These are phyloP conservation scores for Hippophae tibetana DNA, from an alignment of 306 rosid species.

Conservation along the genomic window DNA sequence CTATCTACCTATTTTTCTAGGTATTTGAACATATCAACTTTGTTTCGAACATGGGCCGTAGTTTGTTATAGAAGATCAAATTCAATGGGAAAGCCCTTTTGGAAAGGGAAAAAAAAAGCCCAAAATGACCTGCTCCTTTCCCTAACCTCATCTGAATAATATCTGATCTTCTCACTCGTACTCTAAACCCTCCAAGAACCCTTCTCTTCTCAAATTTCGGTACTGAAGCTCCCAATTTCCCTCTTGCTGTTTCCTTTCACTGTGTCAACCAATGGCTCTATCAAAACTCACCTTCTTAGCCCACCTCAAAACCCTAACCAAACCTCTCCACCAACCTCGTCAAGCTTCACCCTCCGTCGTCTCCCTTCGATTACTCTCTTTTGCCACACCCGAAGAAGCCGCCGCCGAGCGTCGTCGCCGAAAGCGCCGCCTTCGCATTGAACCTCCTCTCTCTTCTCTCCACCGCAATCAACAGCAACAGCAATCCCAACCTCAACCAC, in stretches of 20 bases:
- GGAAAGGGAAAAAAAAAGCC: too few species aligned
- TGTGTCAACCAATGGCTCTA: slow-evolving; percentile 48
- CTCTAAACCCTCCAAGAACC: not conserved
- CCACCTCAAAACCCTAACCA: slow-evolving; percentile 40
- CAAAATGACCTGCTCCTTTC: too few species aligned
- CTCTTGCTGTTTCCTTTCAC: not conserved
- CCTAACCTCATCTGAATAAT: too few species aligned
- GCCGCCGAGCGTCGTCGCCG: slow-evolving; percentile 97
- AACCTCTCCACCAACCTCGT: slow-evolving; percentile 13
- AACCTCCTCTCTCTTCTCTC: slow-evolving; percentile 82
- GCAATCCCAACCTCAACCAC: slow-evolving; percentile 16
- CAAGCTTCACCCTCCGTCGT: slow-evolving; percentile 21
- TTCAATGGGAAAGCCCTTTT: too few species aligned
- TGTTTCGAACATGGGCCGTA: too few species aligned
- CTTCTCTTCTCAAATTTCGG: not conserved
- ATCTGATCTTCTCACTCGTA: too few species aligned
- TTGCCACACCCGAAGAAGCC: slow-evolving; percentile 85
- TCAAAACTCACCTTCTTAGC: slow-evolving; percentile 47
- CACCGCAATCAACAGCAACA: slow-evolving; percentile 40
- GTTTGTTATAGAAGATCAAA: too few species aligned
- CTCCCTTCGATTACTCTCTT: slow-evolving; percentile 58
- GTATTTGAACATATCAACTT: too few species aligned
- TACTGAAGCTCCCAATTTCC: too few species aligned
- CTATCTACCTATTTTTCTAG: too few species aligned
- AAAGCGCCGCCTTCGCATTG: slow-evolving; percentile 92